Evolutionary conservation across 495 filamentous ascomycete species (phyloP), one percentile per base, ranked within the genome.

Genomic region (Penicillium tannophilum): DNA sequence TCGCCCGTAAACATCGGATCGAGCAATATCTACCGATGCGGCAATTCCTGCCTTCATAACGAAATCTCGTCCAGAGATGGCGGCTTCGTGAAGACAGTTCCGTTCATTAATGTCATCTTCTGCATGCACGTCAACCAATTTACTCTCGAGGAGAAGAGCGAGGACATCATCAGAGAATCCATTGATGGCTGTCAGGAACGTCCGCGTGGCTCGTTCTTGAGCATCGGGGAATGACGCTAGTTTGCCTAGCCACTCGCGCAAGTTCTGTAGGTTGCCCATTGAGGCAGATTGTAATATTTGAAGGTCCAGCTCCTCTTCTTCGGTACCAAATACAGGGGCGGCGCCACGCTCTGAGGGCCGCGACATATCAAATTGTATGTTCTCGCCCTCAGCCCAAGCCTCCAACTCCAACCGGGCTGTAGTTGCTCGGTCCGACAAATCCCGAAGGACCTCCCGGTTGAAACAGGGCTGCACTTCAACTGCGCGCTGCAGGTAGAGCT

Each of bases 391-490:
- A 10, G 92, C 91, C 94, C 94, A 98, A 11, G 92, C 94, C 54
- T 91, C 92, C 28, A 97, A 84, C 65, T 98, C 94, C 56, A 97
- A 84, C 23, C 95, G 79, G 63, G 90, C 93, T 16, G 91, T 96
- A 3, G 93, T 97, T 19, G 95, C 94, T 71, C 96, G 92, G 64
- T 98, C 95, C 0, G 95, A 96, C 20, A 98, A 82, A 60, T 96
- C 93, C 67, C 93, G 95, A 63, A 98, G 94, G 60, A 98, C 90
- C 59, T 96, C 88, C 39, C 92, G 84, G 73, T 98, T 98, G 81
- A 98, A 98, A 71, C 93, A 97, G 2, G 94, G 95, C 67, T 97
- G 94, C 48, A 97, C 92, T 74, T 98, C 94, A 51, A 98, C 93
- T 11, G 95, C 94, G 17, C 94, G 85, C 11, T 94, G 93, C 33